A percentile compares a stretch with the other conserved stretches of the same genome.
These are phyloP conservation scores for Rhizopogon sp. DNA, from an alignment of 768 basidiomycete species.

Conservation along the genomic window DNA sequence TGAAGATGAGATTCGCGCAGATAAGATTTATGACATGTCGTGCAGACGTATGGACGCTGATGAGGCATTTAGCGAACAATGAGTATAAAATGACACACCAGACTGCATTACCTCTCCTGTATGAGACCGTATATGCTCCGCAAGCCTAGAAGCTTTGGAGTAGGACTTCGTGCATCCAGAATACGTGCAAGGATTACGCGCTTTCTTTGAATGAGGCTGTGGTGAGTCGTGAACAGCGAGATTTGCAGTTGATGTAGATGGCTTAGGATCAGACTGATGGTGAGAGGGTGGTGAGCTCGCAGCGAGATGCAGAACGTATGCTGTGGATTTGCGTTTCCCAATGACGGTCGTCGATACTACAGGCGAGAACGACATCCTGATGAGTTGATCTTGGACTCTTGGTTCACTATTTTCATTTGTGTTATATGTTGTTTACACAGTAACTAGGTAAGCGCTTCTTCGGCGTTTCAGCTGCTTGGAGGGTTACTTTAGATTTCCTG, in stretches of 20 bases:
- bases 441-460: too few relatives aligned
- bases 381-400: too few relatives aligned
- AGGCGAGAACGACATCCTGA: background rate
- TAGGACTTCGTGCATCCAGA: conserved; percentile 75
- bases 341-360: conserved; percentile 25
- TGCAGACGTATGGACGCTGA: conserved; percentile 81
- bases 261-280: conserved; percentile 9
- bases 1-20: conserved; percentile 83
- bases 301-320: conserved; percentile 28
- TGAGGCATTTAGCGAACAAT: conserved; percentile 5
- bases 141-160: conserved; percentile 42
- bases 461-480: too few relatives aligned
- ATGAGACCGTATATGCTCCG: conserved; percentile 85
- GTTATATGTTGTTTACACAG: too few relatives aligned
- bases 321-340: conserved; percentile 44
- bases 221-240: conserved; percentile 37
- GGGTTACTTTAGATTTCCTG: too few relatives aligned
- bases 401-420: too few relatives aligned
- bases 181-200: conserved; percentile 60
- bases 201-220: conserved; percentile 30
- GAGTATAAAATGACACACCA: background rate
- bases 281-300: conserved; percentile 16
- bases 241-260: conserved; percentile 18
- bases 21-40: conserved; percentile 76
- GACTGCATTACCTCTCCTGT: conserved; percentile 71